These are phyloP conservation scores for Paracoccidioides brasiliensis DNA, from an alignment of 2,329 filamentous ascomycete species.

Conservation along the genomic window DNA sequence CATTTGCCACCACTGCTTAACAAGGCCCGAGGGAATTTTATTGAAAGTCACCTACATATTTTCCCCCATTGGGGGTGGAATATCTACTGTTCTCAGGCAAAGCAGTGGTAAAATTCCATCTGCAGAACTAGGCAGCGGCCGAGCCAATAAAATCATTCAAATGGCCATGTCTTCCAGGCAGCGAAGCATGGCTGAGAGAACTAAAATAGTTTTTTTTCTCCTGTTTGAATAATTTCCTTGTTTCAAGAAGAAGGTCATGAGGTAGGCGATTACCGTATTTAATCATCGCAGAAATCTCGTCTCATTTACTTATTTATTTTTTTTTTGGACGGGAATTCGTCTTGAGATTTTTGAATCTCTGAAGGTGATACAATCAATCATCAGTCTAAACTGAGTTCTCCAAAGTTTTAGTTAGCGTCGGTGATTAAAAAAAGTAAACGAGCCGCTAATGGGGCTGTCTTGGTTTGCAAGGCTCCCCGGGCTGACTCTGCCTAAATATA, in stretches of 20 bases:
- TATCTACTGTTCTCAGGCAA: background rate
- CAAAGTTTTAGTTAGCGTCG: background rate
- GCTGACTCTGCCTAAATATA: constrained; percentile 1
- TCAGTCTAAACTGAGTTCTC: background rate
- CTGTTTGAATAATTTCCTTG: background rate
- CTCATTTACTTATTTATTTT: background rate
- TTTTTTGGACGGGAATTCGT: background rate
- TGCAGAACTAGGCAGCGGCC: background rate
- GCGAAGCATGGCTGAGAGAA: background rate
- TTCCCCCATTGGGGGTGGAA: background rate
- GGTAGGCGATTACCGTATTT: background rate
- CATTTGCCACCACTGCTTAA: too few relatives aligned
- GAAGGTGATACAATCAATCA: background rate
- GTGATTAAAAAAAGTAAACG: too few relatives aligned
- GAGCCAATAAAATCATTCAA: background rate
- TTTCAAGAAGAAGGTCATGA: background rate
- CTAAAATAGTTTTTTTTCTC: background rate
- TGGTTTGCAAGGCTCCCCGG: background rate
- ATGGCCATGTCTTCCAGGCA: constrained; percentile 1
- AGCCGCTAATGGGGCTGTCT: background rate
- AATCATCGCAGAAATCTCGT: background rate
- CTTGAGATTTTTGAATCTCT: background rate
- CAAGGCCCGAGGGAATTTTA: background rate
- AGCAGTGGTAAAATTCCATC: background rate
- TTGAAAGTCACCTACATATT: background rate